Percentiles rank a stretch among this genome's conserved stretches.
phyloP scores from a whole-genome alignment of 2,329 filamentous ascomycete species.

The Cytospora paraplurivora region DNA sequence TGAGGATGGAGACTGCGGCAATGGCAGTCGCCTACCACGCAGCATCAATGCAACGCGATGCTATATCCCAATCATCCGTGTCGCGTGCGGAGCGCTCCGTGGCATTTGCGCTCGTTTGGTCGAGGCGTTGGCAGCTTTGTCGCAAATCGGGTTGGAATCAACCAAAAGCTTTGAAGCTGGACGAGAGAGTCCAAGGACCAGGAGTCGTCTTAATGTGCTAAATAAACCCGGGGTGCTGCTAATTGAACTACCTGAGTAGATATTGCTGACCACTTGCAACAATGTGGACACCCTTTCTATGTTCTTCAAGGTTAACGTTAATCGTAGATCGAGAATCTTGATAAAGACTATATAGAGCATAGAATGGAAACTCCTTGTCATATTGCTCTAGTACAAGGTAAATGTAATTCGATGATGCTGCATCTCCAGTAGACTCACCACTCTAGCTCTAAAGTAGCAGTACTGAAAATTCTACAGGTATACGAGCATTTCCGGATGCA shows the following conservation, averaged over 20 bases:
- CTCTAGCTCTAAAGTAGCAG: no score
- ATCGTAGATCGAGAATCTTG: no score
- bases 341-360: no score
- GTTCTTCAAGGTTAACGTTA: no score
- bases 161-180: not conserved
- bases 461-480: no score
- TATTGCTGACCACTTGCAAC: no score
- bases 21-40: conserved; percentile 26
- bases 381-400: no score
- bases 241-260: not conserved
- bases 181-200: not conserved
- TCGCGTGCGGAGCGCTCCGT: conserved; percentile 10
- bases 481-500: no score
- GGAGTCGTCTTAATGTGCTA: not conserved
- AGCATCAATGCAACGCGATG: conserved; percentile 29
- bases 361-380: no score
- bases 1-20: conserved; percentile 28
- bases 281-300: no score
- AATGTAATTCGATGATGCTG: no score
- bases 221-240: not conserved
- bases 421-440: no score
- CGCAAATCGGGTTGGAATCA: not conserved
- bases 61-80: conserved; percentile 27
- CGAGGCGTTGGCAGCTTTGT: not conserved
- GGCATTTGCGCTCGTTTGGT: conserved; percentile 12